These are phyloP conservation scores for Podaxis sp. DNA, from an alignment of 768 basidiomycete genomes.

Conservation along the genomic window DNA sequence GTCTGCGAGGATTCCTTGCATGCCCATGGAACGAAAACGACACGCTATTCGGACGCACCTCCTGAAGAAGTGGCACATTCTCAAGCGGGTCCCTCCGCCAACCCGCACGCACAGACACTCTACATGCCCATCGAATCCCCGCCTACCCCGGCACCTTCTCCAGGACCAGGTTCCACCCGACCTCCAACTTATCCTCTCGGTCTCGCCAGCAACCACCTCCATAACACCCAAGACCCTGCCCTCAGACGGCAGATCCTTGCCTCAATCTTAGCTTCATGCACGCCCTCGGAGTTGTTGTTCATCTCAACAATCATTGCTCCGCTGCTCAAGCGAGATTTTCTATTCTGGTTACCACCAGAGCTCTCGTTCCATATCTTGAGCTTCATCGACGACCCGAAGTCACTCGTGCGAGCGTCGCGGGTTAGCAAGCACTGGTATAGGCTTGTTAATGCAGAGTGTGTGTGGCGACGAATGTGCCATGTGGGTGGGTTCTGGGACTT, in stretches of 20 bases:
- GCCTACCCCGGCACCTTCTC: slow-evolving; percentile 64
- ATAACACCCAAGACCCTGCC: slow-evolving; percentile 27
- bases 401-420: slow-evolving; percentile 64
- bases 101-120: slow-evolving; percentile 22
- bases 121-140: slow-evolving; percentile 58
- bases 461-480: slow-evolving; percentile 80
- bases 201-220: slow-evolving; percentile 16
- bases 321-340: slow-evolving; percentile 63
- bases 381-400: slow-evolving; percentile 74
- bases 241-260: slow-evolving; percentile 53
- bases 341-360: slow-evolving; percentile 47
- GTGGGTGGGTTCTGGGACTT: slow-evolving; percentile 48
- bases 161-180: slow-evolving; percentile 30
- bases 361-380: slow-evolving; percentile 72
- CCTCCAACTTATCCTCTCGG: slow-evolving; percentile 22
- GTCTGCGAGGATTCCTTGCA: neutral
- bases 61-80: neutral
- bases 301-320: slow-evolving; percentile 65
- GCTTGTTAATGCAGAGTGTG: slow-evolving; percentile 70
- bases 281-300: slow-evolving; percentile 62
- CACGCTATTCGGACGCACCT: neutral
- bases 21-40: neutral
- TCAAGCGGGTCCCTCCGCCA: neutral
- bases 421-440: slow-evolving; percentile 74
- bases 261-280: slow-evolving; percentile 52